Evolutionary conservation across 106 monocot species (phyloP).

Genomic region (Allium fistulosum): DNA sequence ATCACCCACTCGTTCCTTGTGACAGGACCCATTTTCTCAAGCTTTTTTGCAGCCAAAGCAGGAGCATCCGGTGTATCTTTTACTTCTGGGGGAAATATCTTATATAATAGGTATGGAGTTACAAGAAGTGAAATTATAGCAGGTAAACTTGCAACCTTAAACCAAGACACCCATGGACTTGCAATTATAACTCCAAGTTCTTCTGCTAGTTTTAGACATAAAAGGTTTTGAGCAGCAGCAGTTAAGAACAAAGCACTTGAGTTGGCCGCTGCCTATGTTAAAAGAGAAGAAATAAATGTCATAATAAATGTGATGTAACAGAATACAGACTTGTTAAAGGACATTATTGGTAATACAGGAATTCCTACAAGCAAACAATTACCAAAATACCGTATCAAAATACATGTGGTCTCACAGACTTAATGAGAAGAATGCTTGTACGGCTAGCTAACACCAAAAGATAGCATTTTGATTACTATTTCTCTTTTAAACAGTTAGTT

Average conservation of each 20-base stretch:
- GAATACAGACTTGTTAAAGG: too few species aligned
- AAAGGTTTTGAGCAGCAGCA: constrained; percentile 90
- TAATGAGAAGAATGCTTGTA: too few species aligned
- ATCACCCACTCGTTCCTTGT: constrained; percentile 83
- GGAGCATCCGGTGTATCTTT: constrained; percentile 95
- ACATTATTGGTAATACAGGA: too few species aligned
- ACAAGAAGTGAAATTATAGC: constrained; percentile 76
- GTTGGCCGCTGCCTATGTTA: constrained; percentile 75
- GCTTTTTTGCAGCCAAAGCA: constrained; percentile 67
- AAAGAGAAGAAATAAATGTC: constrained; percentile 15
- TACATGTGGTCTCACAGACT: too few species aligned
- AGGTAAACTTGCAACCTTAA: constrained; percentile 91
- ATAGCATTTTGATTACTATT: too few species aligned
- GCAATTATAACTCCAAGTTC: constrained; percentile 79
- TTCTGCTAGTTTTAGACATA: constrained; percentile 93
- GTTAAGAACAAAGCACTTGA: constrained; percentile 96
- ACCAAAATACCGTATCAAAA: too few species aligned
- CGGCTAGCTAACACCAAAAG: too few species aligned
- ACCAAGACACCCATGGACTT: constrained; percentile 89
- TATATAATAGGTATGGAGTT: constrained; percentile 83
- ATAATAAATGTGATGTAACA: neutral
- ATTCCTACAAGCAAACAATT: too few species aligned
- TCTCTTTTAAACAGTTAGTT: too few species aligned
- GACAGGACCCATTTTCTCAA: constrained; percentile 86
- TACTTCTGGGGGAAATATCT: constrained; percentile 76